A percentile compares a stretch with the other conserved stretches of the same genome.
These are phyloP conservation scores for Babesia sp. DNA, from an alignment of 169 alveolate species.

Conservation along the genomic window DNA sequence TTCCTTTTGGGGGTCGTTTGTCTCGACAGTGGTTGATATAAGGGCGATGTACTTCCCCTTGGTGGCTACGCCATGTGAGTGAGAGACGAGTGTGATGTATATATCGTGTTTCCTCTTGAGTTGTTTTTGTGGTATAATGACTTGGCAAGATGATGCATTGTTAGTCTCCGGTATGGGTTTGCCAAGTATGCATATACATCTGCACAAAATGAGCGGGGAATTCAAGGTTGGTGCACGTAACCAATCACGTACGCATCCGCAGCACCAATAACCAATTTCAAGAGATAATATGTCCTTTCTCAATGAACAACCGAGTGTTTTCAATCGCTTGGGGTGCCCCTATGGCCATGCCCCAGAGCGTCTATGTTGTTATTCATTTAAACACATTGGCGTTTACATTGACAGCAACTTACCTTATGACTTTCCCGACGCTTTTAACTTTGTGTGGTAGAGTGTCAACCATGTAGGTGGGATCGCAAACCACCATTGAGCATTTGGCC, in stretches of 20 bases:
- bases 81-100: conserved; percentile 91
- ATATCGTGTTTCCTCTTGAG: conserved; percentile 90
- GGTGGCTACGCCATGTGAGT: conserved; percentile 90
- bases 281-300: too few relatives aligned
- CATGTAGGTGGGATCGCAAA: conserved; percentile 93
- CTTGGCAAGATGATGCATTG: conserved; percentile 92
- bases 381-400: too few relatives aligned
- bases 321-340: too few relatives aligned
- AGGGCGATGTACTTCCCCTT: conserved; percentile 94
- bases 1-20: conserved; percentile 89
- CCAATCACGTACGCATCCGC: too few relatives aligned
- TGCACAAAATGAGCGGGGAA: conserved; percentile 49
- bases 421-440: conserved; percentile 75
- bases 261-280: too few relatives aligned
- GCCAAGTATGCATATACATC: conserved; percentile 93
- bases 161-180: conserved; percentile 94
- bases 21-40: conserved; percentile 95
- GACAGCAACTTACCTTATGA: conserved; percentile 35
- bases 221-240: too few relatives aligned
- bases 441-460: conserved; percentile 71
- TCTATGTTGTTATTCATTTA: too few relatives aligned
- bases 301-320: too few relatives aligned
- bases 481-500: conserved; percentile 90
- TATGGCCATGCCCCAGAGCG: too few relatives aligned
- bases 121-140: conserved; percentile 94